Base-by-base conservation (phyloP, 192 early-diverging fungal species). In the Coemansia sp. region DNA sequence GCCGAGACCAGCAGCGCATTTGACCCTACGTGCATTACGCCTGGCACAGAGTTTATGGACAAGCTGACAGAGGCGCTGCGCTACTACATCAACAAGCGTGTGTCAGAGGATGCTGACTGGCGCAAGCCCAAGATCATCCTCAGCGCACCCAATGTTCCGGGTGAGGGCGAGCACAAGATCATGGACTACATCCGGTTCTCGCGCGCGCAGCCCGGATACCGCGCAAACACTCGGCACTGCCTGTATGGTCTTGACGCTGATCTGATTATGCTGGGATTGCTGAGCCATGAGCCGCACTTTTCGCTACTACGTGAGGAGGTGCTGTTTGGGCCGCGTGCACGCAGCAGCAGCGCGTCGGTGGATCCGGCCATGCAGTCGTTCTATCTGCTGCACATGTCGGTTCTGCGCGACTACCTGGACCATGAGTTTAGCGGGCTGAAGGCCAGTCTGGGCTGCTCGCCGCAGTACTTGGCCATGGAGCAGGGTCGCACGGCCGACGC, bases 91-190 rank as follows among this genome's bases (percentile, higher is more conserved):
- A 89, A 88, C 50, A 82, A 88, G 21, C 94, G 92, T 61, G 83
- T 95, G 39, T 93, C 93, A 53, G 86, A 85, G 27, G 94, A 98
- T 66, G 86, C 92, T 12, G 85, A 86, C n/a, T 99, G 97, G 97
- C 82, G 79, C 66, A 82, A 86, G 29, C 80, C 87, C 77, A 92
- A 95, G 62, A 90, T 98, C 11, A 86, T 99, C 58, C 72, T 99
- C 10, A 93, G 92, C 1, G 97, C 96, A 52, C 93, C 95, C 60
- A 93, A 90, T 24, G 95, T 98, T 1, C 95, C 97, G 4, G 97
- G 97, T 56, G 97, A 99, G 82, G 97, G 97, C 38, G 97, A 99
- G 76, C 97, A 99, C 79, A 99, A 98, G 83, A 94, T 99, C 70
- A 99, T 98, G 97, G 91, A 96, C 65, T 99, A 89, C 66, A 89